Base-by-base conservation (phyloP, 768 basidiomycete genomes). In the Auriscalpium orientale region DNA sequence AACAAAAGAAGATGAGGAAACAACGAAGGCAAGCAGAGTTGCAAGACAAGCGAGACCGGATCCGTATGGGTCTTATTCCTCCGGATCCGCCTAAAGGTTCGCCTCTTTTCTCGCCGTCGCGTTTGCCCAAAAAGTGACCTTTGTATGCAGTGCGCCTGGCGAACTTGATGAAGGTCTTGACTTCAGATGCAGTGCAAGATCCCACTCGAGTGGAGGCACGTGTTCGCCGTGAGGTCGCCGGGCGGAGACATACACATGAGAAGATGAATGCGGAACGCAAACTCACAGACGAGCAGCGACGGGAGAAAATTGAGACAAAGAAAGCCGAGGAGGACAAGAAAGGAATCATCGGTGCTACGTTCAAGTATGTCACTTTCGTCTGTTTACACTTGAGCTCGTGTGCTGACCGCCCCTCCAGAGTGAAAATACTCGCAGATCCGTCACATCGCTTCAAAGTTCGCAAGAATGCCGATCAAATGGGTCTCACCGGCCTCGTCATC, bases 161-260 rank as follows among this genome's bases (percentile, higher is more conserved):
- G 44, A 99, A 99, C 70, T 71, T 98, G 67, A 98, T 98, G 95
- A 93, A 92, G 66, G 97, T 99, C 15, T 76, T 99, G 28, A 98
- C 97, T 0, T 90, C 91, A 9, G 94, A 98, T 65, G 95, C 95
- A 0, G 87, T 99, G 22, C 90, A 93, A 79, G 97, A 98, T 68
- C 97, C 97, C 0, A 99, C 97, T 2, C 85, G 94, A 51, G 92
- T 99, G 3, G 97, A 99, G 69, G 95, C 95, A 6, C 87, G 91
- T 35, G 95, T 99, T 13, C 79, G 93, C 47, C 79, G 91, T 36
- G 97, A 99, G 69, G 95, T 98, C 33, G 89, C 90, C 0, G 87
- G 86, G 76, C 81, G 97, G 59, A 87, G 87, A 65, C 85, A 92
- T 61, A 79, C 76, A 8, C 97, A 99, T 68, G 91, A 97, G 67